These are phyloP conservation scores for Saccharomycopsis sp. DNA, from an alignment of 805 yeast species.

Conservation along the genomic window DNA sequence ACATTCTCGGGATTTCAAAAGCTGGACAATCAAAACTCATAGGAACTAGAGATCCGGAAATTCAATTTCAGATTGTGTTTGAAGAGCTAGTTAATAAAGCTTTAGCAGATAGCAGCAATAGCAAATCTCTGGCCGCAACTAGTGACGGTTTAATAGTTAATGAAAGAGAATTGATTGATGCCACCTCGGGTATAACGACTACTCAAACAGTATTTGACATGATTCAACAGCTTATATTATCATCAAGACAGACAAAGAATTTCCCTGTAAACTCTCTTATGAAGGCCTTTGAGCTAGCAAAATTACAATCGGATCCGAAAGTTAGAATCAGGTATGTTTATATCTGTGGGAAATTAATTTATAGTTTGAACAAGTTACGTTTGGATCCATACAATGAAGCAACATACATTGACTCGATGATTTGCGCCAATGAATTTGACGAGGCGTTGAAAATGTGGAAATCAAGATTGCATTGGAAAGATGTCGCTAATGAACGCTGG, in stretches of 20 bases:
- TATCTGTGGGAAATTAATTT: constrained; percentile 39
- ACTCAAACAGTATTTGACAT: neutral
- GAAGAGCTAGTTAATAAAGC: neutral
- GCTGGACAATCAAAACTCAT: neutral
- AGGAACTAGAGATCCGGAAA: neutral
- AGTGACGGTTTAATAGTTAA: neutral
- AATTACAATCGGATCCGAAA: neutral
- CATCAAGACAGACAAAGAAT: neutral
- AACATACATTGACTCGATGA: constrained; percentile 40
- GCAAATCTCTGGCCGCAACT: neutral
- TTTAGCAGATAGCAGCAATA: neutral
- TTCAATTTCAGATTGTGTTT: neutral
- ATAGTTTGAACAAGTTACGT: constrained; percentile 34
- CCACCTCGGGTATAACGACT: neutral
- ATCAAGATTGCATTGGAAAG: constrained; percentile 25
- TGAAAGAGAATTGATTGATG: neutral
- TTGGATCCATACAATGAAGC: constrained; percentile 47
- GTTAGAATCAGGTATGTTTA: neutral
- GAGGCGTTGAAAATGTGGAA: constrained; percentile 35
- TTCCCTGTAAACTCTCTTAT: neutral
- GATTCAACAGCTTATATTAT: neutral
- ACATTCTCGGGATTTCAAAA: neutral
- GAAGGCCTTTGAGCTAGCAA: constrained; percentile 4
- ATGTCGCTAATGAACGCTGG: constrained; percentile 38
- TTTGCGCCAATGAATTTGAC: constrained; percentile 28